These are phyloP conservation scores for Rutidosis leptorrhynchoides DNA, from an alignment of 129 eudicot genomes.

Conservation along the genomic window DNA sequence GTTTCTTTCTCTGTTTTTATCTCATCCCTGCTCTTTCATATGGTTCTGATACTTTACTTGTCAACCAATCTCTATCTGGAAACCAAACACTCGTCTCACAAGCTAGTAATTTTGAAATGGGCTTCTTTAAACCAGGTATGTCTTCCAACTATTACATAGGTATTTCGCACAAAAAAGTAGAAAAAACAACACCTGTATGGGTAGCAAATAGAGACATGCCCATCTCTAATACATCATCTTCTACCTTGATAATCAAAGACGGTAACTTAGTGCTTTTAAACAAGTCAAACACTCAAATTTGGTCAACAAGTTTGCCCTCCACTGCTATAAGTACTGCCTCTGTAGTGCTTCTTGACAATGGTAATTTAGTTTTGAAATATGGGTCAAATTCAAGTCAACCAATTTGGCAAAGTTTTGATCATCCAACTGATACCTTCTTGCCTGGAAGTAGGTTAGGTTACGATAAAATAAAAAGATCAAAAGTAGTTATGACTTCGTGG, in stretches of 20 bases:
- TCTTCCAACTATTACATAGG: slow-evolving; percentile 45
- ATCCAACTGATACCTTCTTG: slow-evolving; percentile 41
- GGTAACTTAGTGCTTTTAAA: slow-evolving; percentile 45
- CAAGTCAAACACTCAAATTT: slow-evolving; percentile 29
- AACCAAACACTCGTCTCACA: not conserved
- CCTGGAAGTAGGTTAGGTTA: slow-evolving; percentile 39
- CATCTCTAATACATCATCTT: slow-evolving; percentile 29
- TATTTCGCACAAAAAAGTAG: slow-evolving; percentile 37
- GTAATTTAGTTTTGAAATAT: slow-evolving; percentile 47
- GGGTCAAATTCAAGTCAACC: slow-evolving; percentile 10
- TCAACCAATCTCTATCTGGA: not conserved
- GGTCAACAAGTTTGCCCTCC: slow-evolving; percentile 47
- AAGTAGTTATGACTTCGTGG: not conserved
- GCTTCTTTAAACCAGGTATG: slow-evolving; percentile 51
- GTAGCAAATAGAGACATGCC: slow-evolving; percentile 66
- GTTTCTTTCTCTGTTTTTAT: not conserved
- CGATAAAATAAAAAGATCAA: not conserved
- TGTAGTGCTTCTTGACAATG: slow-evolving; percentile 42
- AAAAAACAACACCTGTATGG: slow-evolving; percentile 37
- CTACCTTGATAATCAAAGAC: slow-evolving; percentile 29
- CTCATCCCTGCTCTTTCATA: not conserved
- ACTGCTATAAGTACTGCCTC: slow-evolving; percentile 13
- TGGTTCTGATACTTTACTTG: not conserved
- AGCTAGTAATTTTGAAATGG: slow-evolving; percentile 38
- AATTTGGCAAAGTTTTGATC: slow-evolving; percentile 46